Conservation (phyloP, 805 yeast species). For the Schizosaccharomyces japonicus region DNA sequence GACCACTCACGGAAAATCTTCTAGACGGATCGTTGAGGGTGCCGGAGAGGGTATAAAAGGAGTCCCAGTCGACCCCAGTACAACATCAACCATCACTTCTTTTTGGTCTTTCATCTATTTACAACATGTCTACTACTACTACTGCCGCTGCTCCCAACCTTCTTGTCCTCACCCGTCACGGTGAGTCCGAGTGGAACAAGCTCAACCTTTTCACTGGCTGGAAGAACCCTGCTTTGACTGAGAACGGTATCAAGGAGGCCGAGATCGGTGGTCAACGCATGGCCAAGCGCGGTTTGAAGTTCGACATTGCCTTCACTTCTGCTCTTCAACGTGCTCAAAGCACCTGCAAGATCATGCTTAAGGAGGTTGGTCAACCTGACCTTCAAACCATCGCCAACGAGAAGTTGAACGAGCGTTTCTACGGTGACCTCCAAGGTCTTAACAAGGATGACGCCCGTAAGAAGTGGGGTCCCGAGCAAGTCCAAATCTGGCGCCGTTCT, state of each 20-base stretch:
- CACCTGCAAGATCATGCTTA: conserved; percentile 87
- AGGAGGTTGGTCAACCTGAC: conserved; percentile 68
- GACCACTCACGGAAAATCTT: too few relatives aligned
- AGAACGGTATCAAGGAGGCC: conserved; percentile 73
- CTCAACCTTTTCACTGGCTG: conserved; percentile 96
- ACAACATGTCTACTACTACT: background rate
- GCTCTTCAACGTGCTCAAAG: conserved; percentile 83
- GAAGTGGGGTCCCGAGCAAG: conserved; percentile 70
- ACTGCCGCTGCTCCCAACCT: conserved; percentile 18
- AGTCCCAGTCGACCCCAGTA: background rate
- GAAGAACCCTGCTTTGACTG: conserved; percentile 82
- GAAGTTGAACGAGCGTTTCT: conserved; percentile 97
- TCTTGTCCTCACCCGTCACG: conserved; percentile 89
- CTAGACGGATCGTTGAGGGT: too few relatives aligned
- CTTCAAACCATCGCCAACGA: conserved; percentile 84
- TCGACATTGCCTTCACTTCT: conserved; percentile 79
- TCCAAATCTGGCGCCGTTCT: conserved; percentile 94
- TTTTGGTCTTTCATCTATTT: background rate
- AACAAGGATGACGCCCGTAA: conserved; percentile 86
- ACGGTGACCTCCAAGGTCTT: conserved; percentile 96
- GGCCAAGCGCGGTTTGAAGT: conserved; percentile 62
- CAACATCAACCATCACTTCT: background rate
- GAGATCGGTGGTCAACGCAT: conserved; percentile 77
- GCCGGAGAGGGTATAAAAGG: too few relatives aligned
- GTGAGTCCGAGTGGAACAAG: conserved; percentile 97